Evolutionary conservation across 139 green algal genomes (phyloP), one percentile per base, ranked within the genome.

Genomic region (Dunaliella sp.): DNA sequence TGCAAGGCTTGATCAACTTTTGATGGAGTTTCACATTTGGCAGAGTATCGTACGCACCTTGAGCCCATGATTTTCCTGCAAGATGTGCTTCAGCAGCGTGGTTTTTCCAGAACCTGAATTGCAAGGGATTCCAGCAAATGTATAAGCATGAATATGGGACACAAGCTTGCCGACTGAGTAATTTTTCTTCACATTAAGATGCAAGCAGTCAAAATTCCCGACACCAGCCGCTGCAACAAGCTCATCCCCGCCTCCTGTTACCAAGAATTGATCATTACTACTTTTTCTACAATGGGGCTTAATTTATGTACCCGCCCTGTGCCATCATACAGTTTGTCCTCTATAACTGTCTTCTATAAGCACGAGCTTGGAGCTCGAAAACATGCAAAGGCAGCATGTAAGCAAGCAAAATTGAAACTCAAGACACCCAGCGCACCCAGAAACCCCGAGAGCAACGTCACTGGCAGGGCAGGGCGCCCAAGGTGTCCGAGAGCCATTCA

Each of bases 371-470:
- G n/a, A n/a, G n/a, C n/a, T n/a, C n/a, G n/a, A n/a, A n/a, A n/a
- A n/a, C n/a, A n/a, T n/a, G n/a, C n/a, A n/a, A n/a, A n/a, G n/a
- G n/a, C n/a, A n/a, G n/a, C n/a, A n/a, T n/a, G n/a, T n/a, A n/a
- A n/a, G n/a, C n/a, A n/a, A n/a, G n/a, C n/a, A n/a, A n/a, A n/a
- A n/a, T n/a, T n/a, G n/a, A n/a, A n/a, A n/a, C n/a, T n/a, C n/a
- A n/a, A n/a, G n/a, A n/a, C n/a, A n/a, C n/a, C n/a, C n/a, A n/a
- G n/a, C n/a, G n/a, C n/a, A 33, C 79, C 94, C 0, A 97, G 87
- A 75, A 97, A 97, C 1, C 94, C 94, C 7, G 75, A 90, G 1
- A 97, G 86, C 36, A 97, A 80, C 1, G 94, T 97, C 31, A 96
- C 93, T 0, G 92, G 93, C 48, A 96, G 83, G 59, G 59, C 36